Conservation (phyloP, 352 stramenopile genomes). For the Pythium volutum region DNA sequence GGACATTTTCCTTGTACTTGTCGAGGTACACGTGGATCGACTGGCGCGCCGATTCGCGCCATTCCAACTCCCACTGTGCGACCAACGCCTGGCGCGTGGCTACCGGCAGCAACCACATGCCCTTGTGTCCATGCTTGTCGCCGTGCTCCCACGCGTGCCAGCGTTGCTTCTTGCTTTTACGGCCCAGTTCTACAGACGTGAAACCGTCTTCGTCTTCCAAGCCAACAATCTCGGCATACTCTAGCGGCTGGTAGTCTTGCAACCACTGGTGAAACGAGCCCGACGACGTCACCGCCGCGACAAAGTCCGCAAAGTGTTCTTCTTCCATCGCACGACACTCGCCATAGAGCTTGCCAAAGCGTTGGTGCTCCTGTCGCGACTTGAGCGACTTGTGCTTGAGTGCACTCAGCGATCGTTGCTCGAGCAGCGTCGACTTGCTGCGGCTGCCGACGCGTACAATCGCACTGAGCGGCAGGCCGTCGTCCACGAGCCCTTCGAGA, state of each 20-base stretch:
- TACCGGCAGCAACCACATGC: constrained; percentile 2
- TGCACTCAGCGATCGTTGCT: constrained; percentile 17
- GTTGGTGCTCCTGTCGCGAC: constrained; percentile 6
- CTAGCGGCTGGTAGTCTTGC: constrained; percentile 28
- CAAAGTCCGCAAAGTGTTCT: constrained; percentile 6
- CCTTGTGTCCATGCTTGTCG: neutral
- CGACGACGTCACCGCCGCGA: constrained; percentile 8
- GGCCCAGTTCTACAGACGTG: neutral
- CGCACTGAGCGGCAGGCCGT: constrained; percentile 28
- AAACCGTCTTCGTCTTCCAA: constrained; percentile 7
- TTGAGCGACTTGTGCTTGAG: neutral
- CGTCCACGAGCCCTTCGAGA: constrained; percentile 73
- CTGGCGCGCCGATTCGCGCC: constrained; percentile 28
- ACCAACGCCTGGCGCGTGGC: constrained; percentile 20
- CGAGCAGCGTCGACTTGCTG: constrained; percentile 44
- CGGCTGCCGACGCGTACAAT: constrained; percentile 77
- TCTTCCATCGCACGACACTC: constrained; percentile 35
- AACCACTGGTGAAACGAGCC: constrained; percentile 24
- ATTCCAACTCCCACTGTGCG: constrained; percentile 37
- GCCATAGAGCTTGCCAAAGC: constrained; percentile 5
- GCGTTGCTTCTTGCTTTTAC: neutral
- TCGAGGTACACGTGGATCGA: constrained; percentile 11
- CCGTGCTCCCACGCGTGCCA: constrained; percentile 7
- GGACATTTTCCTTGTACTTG: constrained; percentile 25
- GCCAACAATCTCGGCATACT: constrained; percentile 4